A percentile compares a stretch with the other conserved stretches of the same genome.
phyloP scores from a whole-genome alignment of 2,329 filamentous ascomycete species.

The Zasmidium cellare region DNA sequence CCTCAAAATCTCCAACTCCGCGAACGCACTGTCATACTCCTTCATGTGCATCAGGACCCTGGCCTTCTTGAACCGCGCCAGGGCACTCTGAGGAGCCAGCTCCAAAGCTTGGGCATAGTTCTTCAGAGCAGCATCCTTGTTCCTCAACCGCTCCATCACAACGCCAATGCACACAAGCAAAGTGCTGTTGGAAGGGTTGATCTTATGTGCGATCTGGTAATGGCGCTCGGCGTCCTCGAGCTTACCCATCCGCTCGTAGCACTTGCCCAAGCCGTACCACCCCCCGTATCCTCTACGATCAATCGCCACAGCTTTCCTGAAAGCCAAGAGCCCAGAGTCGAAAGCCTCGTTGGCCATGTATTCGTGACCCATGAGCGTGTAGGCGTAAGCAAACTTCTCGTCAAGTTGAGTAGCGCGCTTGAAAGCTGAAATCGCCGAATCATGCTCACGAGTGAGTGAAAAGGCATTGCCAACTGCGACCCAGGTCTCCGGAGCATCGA shows the following conservation, averaged over 20 bases:
- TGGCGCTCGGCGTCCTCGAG: slow-evolving; percentile 83
- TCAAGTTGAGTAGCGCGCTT: slow-evolving; percentile 89
- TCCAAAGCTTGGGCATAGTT: slow-evolving; percentile 83
- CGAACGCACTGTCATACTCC: slow-evolving; percentile 68
- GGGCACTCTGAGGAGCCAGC: slow-evolving; percentile 75
- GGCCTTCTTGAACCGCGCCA: slow-evolving; percentile 92
- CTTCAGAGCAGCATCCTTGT: slow-evolving; percentile 72
- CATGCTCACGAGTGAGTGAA: slow-evolving; percentile 87
- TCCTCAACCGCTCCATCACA: slow-evolving; percentile 81
- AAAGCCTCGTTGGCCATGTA: slow-evolving; percentile 96
- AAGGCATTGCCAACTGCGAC: slow-evolving; percentile 93
- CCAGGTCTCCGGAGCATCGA: slow-evolving; percentile 92
- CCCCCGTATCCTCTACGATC: slow-evolving; percentile 94
- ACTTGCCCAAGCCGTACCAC: slow-evolving; percentile 84
- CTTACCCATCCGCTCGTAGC: slow-evolving; percentile 56
- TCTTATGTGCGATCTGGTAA: slow-evolving; percentile 81
- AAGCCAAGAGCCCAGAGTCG: slow-evolving; percentile 86
- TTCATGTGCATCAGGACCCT: slow-evolving; percentile 77
- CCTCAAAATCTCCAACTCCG: slow-evolving; percentile 83
- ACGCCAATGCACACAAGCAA: slow-evolving; percentile 90
- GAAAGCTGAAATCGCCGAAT: slow-evolving; percentile 92
- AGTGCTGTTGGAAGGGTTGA: slow-evolving; percentile 93
- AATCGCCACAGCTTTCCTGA: slow-evolving; percentile 80
- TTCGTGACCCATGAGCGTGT: slow-evolving; percentile 93
- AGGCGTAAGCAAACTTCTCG: slow-evolving; percentile 89